phyloP scores from a whole-genome alignment of 2,329 filamentous ascomycete species.

The Zopfia rhizophila region DNA sequence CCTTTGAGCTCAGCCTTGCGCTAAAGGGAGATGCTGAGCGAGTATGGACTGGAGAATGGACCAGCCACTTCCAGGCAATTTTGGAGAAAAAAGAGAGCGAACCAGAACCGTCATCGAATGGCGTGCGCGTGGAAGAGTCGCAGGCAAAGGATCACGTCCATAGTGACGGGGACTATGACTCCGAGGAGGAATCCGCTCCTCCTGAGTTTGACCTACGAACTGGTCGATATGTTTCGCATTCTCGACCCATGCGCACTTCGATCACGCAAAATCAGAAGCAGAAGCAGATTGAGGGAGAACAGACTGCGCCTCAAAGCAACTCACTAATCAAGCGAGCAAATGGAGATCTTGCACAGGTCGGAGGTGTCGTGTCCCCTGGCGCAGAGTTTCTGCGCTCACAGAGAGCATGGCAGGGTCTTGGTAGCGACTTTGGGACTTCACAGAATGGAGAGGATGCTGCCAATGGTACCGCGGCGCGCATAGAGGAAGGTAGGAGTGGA shows the following conservation, averaged over 20 bases:
- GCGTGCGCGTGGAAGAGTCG: constrained; percentile 21
- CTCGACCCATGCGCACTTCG: constrained; percentile 71
- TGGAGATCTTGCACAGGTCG: constrained; percentile 81
- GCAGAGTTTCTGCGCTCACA: constrained; percentile 86
- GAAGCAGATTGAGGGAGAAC: constrained; percentile 10
- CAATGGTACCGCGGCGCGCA: constrained; percentile 65
- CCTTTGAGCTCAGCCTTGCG: constrained; percentile 87
- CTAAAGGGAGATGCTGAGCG: constrained; percentile 78
- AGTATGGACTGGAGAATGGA: constrained; percentile 89
- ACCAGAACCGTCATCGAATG: constrained; percentile 8
- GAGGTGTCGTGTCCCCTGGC: constrained; percentile 87
- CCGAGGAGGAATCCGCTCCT: constrained; percentile 73
- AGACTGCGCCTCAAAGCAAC: constrained; percentile 46
- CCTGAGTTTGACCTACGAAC: constrained; percentile 94
- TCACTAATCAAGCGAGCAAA: constrained; percentile 72
- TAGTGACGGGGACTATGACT: constrained; percentile 68
- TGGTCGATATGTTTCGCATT: constrained; percentile 81
- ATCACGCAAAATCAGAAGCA: constrained; percentile 18
- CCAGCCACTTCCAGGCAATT: constrained; percentile 82
- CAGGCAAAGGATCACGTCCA: constrained; percentile 39
- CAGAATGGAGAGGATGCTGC: constrained; percentile 64
- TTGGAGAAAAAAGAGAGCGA: constrained; percentile 52
- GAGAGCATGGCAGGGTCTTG: constrained; percentile 90
- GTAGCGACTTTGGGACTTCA: constrained; percentile 78
- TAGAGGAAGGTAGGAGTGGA: constrained; percentile 88